Conservation (phyloP, 805 yeast species). For the Cyberlindnera maclurae region DNA sequence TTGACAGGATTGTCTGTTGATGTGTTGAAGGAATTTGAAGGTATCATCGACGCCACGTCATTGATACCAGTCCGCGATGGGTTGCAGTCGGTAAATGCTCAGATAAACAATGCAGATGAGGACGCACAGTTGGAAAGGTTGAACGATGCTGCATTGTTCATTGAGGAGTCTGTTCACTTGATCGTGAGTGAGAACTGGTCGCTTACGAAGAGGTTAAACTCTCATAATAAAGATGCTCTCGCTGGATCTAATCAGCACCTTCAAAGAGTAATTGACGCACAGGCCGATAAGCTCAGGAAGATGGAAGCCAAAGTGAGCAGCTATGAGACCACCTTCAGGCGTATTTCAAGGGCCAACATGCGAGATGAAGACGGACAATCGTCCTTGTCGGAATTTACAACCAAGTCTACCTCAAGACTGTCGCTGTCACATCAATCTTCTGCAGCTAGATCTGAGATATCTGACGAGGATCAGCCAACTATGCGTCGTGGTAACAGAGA, state of each 20-base stretch:
- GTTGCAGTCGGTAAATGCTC: not conserved
- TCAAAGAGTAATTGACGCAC: slow-evolving; percentile 10
- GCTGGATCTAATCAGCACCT: slow-evolving; percentile 5
- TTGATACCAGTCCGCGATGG: slow-evolving; percentile 8
- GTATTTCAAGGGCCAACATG: slow-evolving; percentile 1
- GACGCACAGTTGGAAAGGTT: slow-evolving; percentile 5
- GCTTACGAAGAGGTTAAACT: slow-evolving; percentile 5
- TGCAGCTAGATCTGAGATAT: not conserved
- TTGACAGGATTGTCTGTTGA: slow-evolving; percentile 3
- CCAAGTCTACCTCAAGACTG: not conserved
- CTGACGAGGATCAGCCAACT: not conserved
- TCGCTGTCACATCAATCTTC: slow-evolving; percentile 1
- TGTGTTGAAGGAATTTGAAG: slow-evolving; percentile 10
- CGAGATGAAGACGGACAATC: slow-evolving; percentile 1
- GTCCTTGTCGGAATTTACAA: not conserved
- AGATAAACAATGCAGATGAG: slow-evolving; percentile 3
- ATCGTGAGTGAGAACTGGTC: slow-evolving; percentile 12
- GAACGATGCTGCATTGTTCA: slow-evolving; percentile 8
- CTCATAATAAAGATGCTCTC: slow-evolving; percentile 4
- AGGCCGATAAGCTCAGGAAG: slow-evolving; percentile 4
- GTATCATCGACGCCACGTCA: slow-evolving; percentile 14
- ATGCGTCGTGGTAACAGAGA: slow-evolving; percentile 1
- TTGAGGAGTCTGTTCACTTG: slow-evolving; percentile 15
- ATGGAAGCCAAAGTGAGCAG: slow-evolving; percentile 4
- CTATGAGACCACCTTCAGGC: slow-evolving; percentile 9